phyloP scores from a whole-genome alignment of 2,329 filamentous ascomycete species.

The Botryosphaeria dothidea region DNA sequence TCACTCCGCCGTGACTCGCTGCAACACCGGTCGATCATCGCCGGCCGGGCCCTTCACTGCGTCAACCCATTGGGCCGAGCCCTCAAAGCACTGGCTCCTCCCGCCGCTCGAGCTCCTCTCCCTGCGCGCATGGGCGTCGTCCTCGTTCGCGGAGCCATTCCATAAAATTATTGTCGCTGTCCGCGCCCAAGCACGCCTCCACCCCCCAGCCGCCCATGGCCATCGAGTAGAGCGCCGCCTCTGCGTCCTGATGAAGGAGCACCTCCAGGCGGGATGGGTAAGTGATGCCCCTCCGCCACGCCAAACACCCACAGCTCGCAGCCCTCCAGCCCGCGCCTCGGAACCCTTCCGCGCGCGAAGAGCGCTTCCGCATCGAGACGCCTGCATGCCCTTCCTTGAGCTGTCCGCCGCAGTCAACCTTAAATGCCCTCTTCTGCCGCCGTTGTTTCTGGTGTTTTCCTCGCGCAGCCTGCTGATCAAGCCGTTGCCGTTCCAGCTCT shows the following conservation, averaged over 20 bases:
- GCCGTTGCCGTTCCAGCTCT: slow-evolving; percentile 33
- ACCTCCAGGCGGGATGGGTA: slow-evolving; percentile 40
- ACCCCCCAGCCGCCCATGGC: slow-evolving; percentile 23
- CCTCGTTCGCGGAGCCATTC: neutral
- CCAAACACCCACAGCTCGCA: neutral
- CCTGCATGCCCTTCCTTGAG: slow-evolving; percentile 20
- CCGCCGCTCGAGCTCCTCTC: slow-evolving; percentile 16
- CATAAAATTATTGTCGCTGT: slow-evolving; percentile 18
- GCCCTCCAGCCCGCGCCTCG: neutral
- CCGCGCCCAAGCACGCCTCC: slow-evolving; percentile 23
- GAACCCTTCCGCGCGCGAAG: neutral
- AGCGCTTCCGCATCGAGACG: slow-evolving; percentile 20
- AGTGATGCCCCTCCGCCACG: slow-evolving; percentile 23
- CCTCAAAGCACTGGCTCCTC: slow-evolving; percentile 12
- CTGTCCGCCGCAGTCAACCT: neutral
- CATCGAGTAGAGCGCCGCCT: slow-evolving; percentile 21
- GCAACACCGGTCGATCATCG: slow-evolving; percentile 19
- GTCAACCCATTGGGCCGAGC: slow-evolving; percentile 16
- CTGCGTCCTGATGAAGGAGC: slow-evolving; percentile 34
- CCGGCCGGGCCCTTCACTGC: slow-evolving; percentile 11
- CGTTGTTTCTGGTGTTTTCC: slow-evolving; percentile 20
- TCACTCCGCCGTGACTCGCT: slow-evolving; percentile 16
- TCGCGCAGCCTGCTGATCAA: slow-evolving; percentile 32
- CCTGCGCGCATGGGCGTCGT: slow-evolving; percentile 19
- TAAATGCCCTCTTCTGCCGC: neutral